Conservation (phyloP, 73 alveolate species). For the Urostyla sp. region DNA sequence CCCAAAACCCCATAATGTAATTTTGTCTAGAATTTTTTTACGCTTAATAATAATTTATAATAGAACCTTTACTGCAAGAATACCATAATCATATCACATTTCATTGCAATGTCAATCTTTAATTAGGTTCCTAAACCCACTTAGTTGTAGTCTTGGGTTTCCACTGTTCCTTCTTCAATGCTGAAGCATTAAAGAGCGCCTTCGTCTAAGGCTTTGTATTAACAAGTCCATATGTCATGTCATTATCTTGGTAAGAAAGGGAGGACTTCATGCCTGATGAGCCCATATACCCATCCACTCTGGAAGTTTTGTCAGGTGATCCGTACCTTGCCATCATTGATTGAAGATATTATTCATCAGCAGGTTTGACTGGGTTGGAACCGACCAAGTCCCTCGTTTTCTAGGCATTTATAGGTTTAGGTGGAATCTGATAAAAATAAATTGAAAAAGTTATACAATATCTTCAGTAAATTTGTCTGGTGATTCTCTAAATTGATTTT, state of each 20-base stretch:
- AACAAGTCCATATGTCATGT: background rate
- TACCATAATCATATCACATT: too few relatives aligned
- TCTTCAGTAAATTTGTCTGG: background rate
- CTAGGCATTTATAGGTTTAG: background rate
- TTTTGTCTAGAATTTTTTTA: background rate
- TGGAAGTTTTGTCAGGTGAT: constrained; percentile 6
- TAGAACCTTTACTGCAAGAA: background rate
- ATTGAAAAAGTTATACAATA: background rate
- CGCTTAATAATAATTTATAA: background rate
- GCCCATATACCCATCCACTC: constrained; percentile 44
- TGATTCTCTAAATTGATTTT: background rate
- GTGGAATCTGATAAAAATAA: background rate
- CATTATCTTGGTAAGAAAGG: constrained; percentile 4
- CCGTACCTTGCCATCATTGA: background rate
- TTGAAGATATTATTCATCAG: background rate
- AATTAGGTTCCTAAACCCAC: constrained; percentile 31
- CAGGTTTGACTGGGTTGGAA: constrained; percentile 31
- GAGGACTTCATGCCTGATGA: constrained; percentile 40
- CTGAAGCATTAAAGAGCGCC: background rate
- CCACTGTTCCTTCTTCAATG: constrained; percentile 35
- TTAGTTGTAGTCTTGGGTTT: constrained; percentile 37
- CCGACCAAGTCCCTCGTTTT: constrained; percentile 41
- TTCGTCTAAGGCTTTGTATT: constrained; percentile 13
- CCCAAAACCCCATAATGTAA: too few relatives aligned
- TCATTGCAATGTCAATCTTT: constrained; percentile 34